These are phyloP conservation scores for Russula emetica DNA, from an alignment of 768 basidiomycete species.

Conservation along the genomic window DNA sequence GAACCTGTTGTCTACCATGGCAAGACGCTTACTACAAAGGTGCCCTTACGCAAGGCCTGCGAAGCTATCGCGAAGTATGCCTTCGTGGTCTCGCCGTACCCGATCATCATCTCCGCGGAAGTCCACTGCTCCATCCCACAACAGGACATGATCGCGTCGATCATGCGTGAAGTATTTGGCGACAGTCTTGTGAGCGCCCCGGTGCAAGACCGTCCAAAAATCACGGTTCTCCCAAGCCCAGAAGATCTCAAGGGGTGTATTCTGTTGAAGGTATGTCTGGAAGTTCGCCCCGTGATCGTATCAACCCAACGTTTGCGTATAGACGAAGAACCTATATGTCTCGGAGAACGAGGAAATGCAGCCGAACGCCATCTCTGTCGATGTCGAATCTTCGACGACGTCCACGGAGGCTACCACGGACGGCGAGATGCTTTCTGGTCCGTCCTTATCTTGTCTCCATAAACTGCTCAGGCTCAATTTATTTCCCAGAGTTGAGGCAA, in stretches of 20 bases:
- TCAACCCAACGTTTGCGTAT: conserved; percentile 7
- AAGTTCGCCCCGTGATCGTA: neutral
- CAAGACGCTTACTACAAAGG: conserved; percentile 79
- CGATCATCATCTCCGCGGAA: conserved; percentile 90
- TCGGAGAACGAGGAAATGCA: conserved; percentile 37
- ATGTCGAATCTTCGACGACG: conserved; percentile 43
- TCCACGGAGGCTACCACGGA: conserved; percentile 38
- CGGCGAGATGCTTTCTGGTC: conserved; percentile 27
- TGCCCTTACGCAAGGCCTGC: conserved; percentile 76
- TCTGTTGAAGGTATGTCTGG: conserved; percentile 66
- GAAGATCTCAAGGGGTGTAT: conserved; percentile 73
- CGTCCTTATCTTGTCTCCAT: neutral
- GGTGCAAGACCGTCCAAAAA: conserved; percentile 44
- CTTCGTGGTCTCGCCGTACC: conserved; percentile 86
- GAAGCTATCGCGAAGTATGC: conserved; percentile 84
- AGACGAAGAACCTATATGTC: conserved; percentile 78
- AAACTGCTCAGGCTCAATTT: conserved; percentile 1
- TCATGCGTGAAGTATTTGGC: conserved; percentile 65
- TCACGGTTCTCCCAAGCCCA: conserved; percentile 74
- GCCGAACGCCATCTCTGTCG: conserved; percentile 36
- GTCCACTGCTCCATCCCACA: conserved; percentile 77
- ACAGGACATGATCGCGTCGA: conserved; percentile 72
- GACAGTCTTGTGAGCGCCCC: conserved; percentile 47
- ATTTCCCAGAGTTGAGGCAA: conserved; percentile 21
- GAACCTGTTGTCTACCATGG: conserved; percentile 90